These are phyloP conservation scores for Termitomyces sp. DNA, from an alignment of 1,284 basidiomycete species.

Conservation along the genomic window DNA sequence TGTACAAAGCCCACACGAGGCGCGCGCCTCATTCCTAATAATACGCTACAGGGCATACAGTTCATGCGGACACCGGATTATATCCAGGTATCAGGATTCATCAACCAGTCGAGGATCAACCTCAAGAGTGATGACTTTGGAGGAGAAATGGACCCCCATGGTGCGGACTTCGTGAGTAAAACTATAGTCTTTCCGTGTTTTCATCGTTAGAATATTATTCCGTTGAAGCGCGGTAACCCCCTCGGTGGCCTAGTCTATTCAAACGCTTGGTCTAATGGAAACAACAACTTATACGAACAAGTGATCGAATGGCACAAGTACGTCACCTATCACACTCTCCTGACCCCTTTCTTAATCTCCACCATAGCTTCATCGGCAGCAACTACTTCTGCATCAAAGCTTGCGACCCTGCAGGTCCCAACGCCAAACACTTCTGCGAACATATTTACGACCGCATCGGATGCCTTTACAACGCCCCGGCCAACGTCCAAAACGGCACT, in stretches of 20 bases:
- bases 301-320: conserved; percentile 56
- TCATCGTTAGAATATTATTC: background rate
- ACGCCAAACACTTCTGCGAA: conserved; percentile 51
- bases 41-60: conserved; percentile 45
- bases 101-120: conserved; percentile 60
- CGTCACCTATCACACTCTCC: background rate
- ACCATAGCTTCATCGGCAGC: conserved; percentile 56
- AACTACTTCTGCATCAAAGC: conserved; percentile 49
- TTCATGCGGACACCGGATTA: conserved; percentile 59
- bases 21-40: conserved; percentile 52
- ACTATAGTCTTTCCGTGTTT: background rate
- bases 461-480: conserved; percentile 65
- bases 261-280: conserved; percentile 39
- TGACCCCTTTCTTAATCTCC: background rate
- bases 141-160: conserved; percentile 33
- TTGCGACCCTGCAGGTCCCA: conserved; percentile 53
- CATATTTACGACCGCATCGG: conserved; percentile 67
- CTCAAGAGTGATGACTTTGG: conserved; percentile 52
- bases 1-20: conserved; percentile 54
- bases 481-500: conserved; percentile 47
- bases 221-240: conserved; percentile 41
- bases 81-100: conserved; percentile 59
- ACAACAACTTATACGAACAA: conserved; percentile 41
- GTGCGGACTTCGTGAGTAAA: conserved; percentile 23
- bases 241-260: conserved; percentile 56